Base-by-base conservation (phyloP, 2,329 filamentous ascomycete genomes). In the Chaetomium globosum region DNA sequence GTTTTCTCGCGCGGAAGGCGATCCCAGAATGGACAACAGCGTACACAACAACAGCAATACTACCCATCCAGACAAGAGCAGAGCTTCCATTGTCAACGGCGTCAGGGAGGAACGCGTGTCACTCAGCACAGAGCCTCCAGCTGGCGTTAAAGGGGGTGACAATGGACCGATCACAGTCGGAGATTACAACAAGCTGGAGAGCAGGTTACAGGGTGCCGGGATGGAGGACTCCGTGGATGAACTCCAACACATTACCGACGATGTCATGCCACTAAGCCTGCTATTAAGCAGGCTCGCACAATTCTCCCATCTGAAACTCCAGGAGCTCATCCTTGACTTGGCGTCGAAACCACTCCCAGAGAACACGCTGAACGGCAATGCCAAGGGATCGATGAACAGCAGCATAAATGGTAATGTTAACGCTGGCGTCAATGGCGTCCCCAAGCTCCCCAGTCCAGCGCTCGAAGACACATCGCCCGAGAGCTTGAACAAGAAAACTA, bases 201-300 rank as follows among this genome's bases (percentile, higher is more conserved):
- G 62, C 65, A 59, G 58, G 36, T 63, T 61, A 54, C 28, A 64
- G 36, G 73, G 53, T 72, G 70, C 75, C 56, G 80, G 79, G 66
- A 83, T 87, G 79, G 85, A 86, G 72, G 81, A 87, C 66, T 76
- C 87, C 1, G 86, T 86, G 12, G 82, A 85, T 65, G 85, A 87
- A 73, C 86, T 89, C 46, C 77, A 80, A 46, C 92, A 96, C 73
- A 89, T 96, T 65, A 89, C 89, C 0, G 81, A 88, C 64, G 89
- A 87, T 39, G 96, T 93, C 75, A 83, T 94, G 63, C 88, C 92
- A 4, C 82, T 98, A 23, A 87, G 88, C 4, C 84, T 84, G 16
- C 80, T 99, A 54, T 83, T 98, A 60, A 85, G 87, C 69, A 88
- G 95, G 70, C 84, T 95, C 46, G 89, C 91, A 39, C 93, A 97